Base-by-base conservation (phyloP, 2,329 filamentous ascomycete genomes). In the Calonectria leucothoes region DNA sequence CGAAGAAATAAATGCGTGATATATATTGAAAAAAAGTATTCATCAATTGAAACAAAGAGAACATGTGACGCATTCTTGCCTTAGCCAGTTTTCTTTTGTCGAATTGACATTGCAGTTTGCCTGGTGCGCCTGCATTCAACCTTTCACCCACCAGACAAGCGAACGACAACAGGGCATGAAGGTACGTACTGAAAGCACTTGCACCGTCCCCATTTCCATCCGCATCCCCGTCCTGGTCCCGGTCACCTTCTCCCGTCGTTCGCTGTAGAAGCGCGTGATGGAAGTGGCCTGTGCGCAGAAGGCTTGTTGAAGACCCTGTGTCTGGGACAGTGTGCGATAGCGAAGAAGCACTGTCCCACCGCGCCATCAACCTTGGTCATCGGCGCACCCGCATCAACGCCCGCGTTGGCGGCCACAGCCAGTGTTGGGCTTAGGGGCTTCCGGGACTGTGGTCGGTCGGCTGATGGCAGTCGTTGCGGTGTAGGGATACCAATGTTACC, bases 401-500 rank as follows among this genome's bases (percentile, higher is more conserved):
- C 63, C 31, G 52, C 63, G 52, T 51, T 25, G 20, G 31, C n/a
- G 17, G 14, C 45, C 31, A 59, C 55, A 59, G 55, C 55, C 55
- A 37, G 55, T 37, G 55, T 15, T 59, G 31, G 55, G 33, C 55
- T 59, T 37, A 59, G 55, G 31, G 55, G 55, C n/a, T 59, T 59
- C 55, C 55, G 55, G 35, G 55, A 59, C 55, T 37, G 25, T n/a
- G 55, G 55, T 59, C 55, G 33, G 55, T 35, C 55, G 51, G 66
- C 52, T 59, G 55, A 59, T 59, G 55, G 29, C 14, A 55, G 29
- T 49, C 55, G 45, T 69, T 69, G 67, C 67, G 67, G 67, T 69
- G 67, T 69, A 69, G 67, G 67, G 67, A 64, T 69, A 49, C 27
- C 33, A 69, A 69, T 69, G 67, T 63, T 52, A 63, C 67, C 45